A percentile compares a stretch with the other conserved stretches of the same genome.
These are phyloP conservation scores for Monascus purpureus DNA, from an alignment of 495 filamentous ascomycete genomes.

Conservation along the genomic window DNA sequence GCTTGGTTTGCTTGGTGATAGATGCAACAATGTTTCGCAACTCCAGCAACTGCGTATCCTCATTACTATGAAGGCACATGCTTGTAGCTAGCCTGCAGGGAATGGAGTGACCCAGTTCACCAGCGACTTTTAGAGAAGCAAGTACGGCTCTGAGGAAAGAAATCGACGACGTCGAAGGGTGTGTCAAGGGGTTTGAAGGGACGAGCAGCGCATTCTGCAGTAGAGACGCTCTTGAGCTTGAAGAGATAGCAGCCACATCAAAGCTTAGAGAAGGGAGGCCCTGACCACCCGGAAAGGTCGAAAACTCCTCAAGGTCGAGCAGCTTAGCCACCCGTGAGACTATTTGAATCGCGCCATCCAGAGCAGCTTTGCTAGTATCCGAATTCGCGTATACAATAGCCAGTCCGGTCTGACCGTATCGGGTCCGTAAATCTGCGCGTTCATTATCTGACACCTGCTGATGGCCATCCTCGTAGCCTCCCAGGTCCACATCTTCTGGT, in stretches of 20 bases:
- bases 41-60: constrained; percentile 52
- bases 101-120: constrained; percentile 42
- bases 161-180: constrained; percentile 44
- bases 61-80: constrained; percentile 27
- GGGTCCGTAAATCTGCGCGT: constrained; percentile 36
- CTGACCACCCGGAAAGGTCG: constrained; percentile 17
- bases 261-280: constrained; percentile 18
- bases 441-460: constrained; percentile 37
- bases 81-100: constrained; percentile 39
- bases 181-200: constrained; percentile 51
- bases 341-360: constrained; percentile 50
- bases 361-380: constrained; percentile 39
- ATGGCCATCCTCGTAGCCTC: constrained; percentile 42
- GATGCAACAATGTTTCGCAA: constrained; percentile 48
- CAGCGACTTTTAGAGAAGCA: constrained; percentile 51
- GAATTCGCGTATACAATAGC: constrained; percentile 59
- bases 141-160: constrained; percentile 53
- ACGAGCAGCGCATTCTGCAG: constrained; percentile 43
- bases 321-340: constrained; percentile 44
- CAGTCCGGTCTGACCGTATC: constrained; percentile 60
- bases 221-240: constrained; percentile 32
- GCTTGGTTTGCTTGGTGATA: constrained; percentile 34
- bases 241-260: constrained; percentile 22
- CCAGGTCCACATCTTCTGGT: constrained; percentile 65
- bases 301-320: constrained; percentile 41